These are phyloP conservation scores for Schizophyllum amplum DNA, from an alignment of 1,284 basidiomycete genomes.

Conservation along the genomic window DNA sequence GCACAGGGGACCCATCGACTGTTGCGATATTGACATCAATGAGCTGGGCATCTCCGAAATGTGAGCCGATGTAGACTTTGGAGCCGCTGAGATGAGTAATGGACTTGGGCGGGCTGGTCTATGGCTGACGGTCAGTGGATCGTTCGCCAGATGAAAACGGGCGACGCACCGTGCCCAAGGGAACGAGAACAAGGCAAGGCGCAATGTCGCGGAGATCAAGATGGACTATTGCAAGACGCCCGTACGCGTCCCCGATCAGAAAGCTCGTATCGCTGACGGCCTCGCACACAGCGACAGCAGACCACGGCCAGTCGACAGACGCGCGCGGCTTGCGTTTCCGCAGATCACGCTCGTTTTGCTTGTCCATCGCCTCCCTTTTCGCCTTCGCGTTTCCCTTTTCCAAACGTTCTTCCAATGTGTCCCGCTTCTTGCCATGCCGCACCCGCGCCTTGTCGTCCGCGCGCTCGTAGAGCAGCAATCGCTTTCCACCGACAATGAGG, in stretches of 20 bases:
- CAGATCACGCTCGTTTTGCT: constrained; percentile 45
- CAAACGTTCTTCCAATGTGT: constrained; percentile 41
- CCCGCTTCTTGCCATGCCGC: constrained; percentile 45
- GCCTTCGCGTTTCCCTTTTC: constrained; percentile 33
- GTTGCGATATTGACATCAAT: constrained; percentile 48
- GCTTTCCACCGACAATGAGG: constrained; percentile 59
- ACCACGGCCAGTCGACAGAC: constrained; percentile 65
- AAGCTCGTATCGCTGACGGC: constrained; percentile 30
- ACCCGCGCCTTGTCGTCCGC: constrained; percentile 36
- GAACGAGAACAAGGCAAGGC: constrained; percentile 46
- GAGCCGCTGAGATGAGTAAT: constrained; percentile 73
- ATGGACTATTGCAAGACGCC: constrained; percentile 61
- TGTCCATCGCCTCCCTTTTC: constrained; percentile 37
- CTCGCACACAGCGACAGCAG: constrained; percentile 49
- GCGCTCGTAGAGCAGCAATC: constrained; percentile 52
- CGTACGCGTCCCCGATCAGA: constrained; percentile 74
- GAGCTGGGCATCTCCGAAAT: constrained; percentile 77
- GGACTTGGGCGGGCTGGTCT: constrained; percentile 73
- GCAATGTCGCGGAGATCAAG: constrained; percentile 31
- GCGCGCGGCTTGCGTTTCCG: constrained; percentile 45
- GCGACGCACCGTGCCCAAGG: constrained; percentile 65
- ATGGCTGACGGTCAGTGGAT: constrained; percentile 2
- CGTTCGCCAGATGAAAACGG: constrained; percentile 12
- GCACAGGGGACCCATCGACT: constrained; percentile 33
- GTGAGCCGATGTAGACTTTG: constrained; percentile 77